These are phyloP conservation scores for Dillenia suffruticosa DNA, from an alignment of 164 flowering plant species.

Conservation along the genomic window DNA sequence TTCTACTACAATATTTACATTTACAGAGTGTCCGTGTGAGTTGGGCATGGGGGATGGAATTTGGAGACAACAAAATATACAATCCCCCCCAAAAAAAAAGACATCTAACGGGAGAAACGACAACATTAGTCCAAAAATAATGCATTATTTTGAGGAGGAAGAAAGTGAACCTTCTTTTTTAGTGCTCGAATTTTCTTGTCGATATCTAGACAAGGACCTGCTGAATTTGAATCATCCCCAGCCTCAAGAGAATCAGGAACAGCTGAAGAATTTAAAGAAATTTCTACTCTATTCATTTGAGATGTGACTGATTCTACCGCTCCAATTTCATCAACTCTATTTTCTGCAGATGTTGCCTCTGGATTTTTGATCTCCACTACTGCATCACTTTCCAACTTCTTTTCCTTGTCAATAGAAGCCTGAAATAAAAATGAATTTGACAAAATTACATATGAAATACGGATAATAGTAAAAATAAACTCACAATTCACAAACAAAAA, in stretches of 20 bases:
- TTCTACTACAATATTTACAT: too few species aligned
- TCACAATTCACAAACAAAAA: too few species aligned
- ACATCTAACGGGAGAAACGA: too few species aligned
- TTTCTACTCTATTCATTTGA: slow-evolving; percentile 52
- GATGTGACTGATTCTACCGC: slow-evolving; percentile 41
- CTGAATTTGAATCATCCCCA: slow-evolving; percentile 33
- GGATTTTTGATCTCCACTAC: slow-evolving; percentile 22
- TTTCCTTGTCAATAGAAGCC: slow-evolving; percentile 77
- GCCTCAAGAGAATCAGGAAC: slow-evolving; percentile 22
- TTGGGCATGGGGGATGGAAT: too few species aligned
- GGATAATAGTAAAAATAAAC: too few species aligned
- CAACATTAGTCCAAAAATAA: too few species aligned
- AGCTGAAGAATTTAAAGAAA: slow-evolving; percentile 36
- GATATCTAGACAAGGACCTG: slow-evolving; percentile 42
- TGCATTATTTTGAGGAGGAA: not conserved
- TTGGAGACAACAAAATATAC: too few species aligned
- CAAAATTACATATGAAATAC: too few species aligned
- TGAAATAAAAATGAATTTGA: slow-evolving; percentile 13
- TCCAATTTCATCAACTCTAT: slow-evolving; percentile 27
- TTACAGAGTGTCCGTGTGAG: too few species aligned
- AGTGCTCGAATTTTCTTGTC: slow-evolving; percentile 84
- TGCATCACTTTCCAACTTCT: slow-evolving; percentile 19
- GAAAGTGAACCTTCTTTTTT: slow-evolving; percentile 70
- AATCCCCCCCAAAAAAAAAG: too few species aligned
- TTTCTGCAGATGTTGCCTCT: slow-evolving; percentile 27